Base-by-base conservation (phyloP, 2,329 filamentous ascomycete species). In the Biscogniauxia sp. region DNA sequence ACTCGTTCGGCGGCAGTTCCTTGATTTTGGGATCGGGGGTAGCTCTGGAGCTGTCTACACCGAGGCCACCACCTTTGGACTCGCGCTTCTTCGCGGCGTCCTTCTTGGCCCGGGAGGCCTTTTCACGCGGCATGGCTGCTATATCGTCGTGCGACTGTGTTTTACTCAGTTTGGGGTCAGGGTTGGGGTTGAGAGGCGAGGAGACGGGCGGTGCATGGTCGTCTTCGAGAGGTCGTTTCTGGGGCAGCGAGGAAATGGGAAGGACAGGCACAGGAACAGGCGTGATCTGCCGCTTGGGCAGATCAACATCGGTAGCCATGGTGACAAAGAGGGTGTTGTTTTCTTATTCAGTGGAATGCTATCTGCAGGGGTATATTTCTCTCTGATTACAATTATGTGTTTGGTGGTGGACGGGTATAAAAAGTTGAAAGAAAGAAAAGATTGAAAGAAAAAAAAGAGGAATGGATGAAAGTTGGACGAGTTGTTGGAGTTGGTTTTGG, bases 181-280 rank as follows among this genome's bases (percentile, higher is more conserved):
- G 80, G 53, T 89, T 86, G 53, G 88, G 87, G 68, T 93, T 93
- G 63, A 93, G 83, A 26, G 90, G 90, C 11, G 90, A 93, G 2
- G 90, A 86, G 1, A 92, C 81, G 13, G 87, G 82, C 4, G 90
- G 90, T 62, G 83, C 83, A 74, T 93, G 87, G 71, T 86, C 86
- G 68, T 91, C 88, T 62, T 90, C 88, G 28, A 89, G 80, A 20
- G 80, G 78, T 61, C 88, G 86, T 70, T 90, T 90, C 71, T 88
- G 83, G 3, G 87, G 85, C 23, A 88, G 77, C 9, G 80, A 80
- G 55, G 81, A 76, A 73, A 67, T 57, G 15, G 83, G 66, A 77
- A 72, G 59, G 13, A 65, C 54, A 28, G 68, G 69, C 15, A 61
- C 55, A 6, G 71, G 69, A 8, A 72, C 62, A n/a, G 72, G 72